These are phyloP conservation scores for Cladosporium sp. DNA, from an alignment of 2,329 filamentous ascomycete species.

Conservation along the genomic window DNA sequence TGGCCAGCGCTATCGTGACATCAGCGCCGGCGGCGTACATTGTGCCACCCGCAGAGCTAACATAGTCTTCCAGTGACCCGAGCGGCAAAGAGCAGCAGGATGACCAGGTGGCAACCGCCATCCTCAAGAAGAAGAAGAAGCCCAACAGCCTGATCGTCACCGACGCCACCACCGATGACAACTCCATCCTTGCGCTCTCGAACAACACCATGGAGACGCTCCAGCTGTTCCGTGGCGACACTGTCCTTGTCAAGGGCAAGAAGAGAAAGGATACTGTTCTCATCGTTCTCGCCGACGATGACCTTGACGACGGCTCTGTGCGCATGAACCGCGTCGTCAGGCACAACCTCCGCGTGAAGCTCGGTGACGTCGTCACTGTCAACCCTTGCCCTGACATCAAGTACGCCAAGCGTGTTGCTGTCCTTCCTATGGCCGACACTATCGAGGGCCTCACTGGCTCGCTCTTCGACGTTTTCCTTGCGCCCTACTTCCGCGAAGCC, in stretches of 20 bases:
- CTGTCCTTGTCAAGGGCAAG: slow-evolving; percentile 96
- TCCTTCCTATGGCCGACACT: slow-evolving; percentile 95
- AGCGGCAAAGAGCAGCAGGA: slow-evolving; percentile 51
- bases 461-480: slow-evolving; percentile 97
- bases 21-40: slow-evolving; percentile 46
- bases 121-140: slow-evolving; percentile 99
- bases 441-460: slow-evolving; percentile 96
- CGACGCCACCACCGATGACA: slow-evolving; percentile 98
- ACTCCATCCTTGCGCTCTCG: slow-evolving; percentile 96
- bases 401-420: slow-evolving; percentile 99
- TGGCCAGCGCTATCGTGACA: slow-evolving; percentile 1
- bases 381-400: slow-evolving; percentile 99
- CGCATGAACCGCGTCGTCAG: slow-evolving; percentile 98
- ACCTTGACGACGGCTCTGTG: slow-evolving; percentile 93
- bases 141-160: slow-evolving; percentile 98
- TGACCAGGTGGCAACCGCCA: slow-evolving; percentile 89
- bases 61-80: slow-evolving; percentile 21
- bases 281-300: slow-evolving; percentile 95
- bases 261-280: slow-evolving; percentile 99
- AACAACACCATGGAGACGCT: slow-evolving; percentile 99
- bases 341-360: slow-evolving; percentile 97
- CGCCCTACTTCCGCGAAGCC: slow-evolving; percentile 98
- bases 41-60: slow-evolving; percentile 60
- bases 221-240: slow-evolving; percentile 97
- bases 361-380: slow-evolving; percentile 94